These are phyloP conservation scores for Diospyros lotus DNA, from an alignment of 148 eudicot species.

Conservation along the genomic window DNA sequence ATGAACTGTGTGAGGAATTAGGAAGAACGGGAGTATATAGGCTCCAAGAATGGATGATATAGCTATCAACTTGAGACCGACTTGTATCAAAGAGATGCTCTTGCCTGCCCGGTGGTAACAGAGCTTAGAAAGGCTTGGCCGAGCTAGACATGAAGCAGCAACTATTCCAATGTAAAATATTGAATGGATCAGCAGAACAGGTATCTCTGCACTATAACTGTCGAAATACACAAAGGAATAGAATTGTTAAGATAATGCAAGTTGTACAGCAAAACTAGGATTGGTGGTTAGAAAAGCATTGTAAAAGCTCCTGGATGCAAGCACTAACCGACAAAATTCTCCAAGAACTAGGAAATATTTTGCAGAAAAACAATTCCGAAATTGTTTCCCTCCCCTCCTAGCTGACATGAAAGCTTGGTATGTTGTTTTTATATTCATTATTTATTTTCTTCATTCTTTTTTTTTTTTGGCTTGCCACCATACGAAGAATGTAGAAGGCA, in stretches of 20 bases:
- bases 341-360: neutral
- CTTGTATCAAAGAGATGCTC: conserved; percentile 41
- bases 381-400: too few species aligned
- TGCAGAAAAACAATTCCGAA: neutral
- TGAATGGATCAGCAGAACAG: conserved; percentile 52
- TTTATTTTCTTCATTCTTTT: too few species aligned
- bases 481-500: too few species aligned
- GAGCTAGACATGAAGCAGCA: conserved; percentile 62
- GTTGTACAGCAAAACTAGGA: neutral
- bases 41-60: conserved; percentile 58
- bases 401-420: too few species aligned
- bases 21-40: conserved; percentile 58
- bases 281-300: neutral
- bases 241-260: neutral
- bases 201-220: conserved; percentile 81
- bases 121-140: conserved; percentile 71
- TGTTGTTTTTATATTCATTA: too few species aligned
- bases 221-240: conserved; percentile 4
- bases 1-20: conserved; percentile 76
- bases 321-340: neutral
- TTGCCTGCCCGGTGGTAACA: conserved; percentile 70
- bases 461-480: too few species aligned
- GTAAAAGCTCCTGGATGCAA: neutral
- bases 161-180: conserved; percentile 63
- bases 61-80: conserved; percentile 52